Conservation (phyloP, 768 basidiomycete species). For the Lactarius hatsudake region DNA sequence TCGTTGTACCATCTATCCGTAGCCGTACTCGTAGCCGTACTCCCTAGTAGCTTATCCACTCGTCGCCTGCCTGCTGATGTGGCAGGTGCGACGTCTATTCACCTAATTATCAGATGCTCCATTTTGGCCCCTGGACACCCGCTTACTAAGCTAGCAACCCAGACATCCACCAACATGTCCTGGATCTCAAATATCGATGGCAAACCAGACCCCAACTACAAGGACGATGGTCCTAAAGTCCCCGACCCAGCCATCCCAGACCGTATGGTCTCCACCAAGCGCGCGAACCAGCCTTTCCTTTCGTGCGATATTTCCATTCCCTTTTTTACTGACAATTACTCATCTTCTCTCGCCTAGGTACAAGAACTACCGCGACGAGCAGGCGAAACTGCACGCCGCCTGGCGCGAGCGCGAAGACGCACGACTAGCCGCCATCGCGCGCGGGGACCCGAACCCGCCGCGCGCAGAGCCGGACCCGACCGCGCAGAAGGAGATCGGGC, state of each 20-base stretch:
- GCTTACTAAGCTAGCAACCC: background rate
- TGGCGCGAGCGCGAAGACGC: slow-evolving; percentile 71
- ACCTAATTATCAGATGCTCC: slow-evolving; percentile 25
- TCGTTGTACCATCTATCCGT: slow-evolving; percentile 23
- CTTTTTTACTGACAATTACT: no score
- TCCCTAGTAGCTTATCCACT: slow-evolving; percentile 25
- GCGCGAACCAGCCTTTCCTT: slow-evolving; percentile 83
- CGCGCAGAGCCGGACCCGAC: slow-evolving; percentile 75
- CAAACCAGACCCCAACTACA: slow-evolving; percentile 32
- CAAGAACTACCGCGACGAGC: slow-evolving; percentile 61
- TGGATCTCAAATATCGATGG: slow-evolving; percentile 54
- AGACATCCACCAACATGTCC: slow-evolving; percentile 46
- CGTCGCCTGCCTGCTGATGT: slow-evolving; percentile 4
- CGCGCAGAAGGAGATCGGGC: slow-evolving; percentile 60
- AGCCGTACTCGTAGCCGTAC: slow-evolving; percentile 21
- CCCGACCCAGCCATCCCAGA: slow-evolving; percentile 61
- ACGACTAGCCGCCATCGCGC: slow-evolving; percentile 68
- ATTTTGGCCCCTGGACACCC: background rate
- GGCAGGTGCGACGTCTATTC: slow-evolving; percentile 18
- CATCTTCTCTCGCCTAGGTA: slow-evolving; percentile 37
- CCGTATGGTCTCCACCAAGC: slow-evolving; percentile 74
- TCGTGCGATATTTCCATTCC: slow-evolving; percentile 42
- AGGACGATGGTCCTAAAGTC: slow-evolving; percentile 48
- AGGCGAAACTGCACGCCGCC: slow-evolving; percentile 56
- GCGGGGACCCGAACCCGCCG: slow-evolving; percentile 64